These are phyloP conservation scores for Galeopsis tetrahit DNA, from an alignment of 257 asterid species.

Conservation along the genomic window DNA sequence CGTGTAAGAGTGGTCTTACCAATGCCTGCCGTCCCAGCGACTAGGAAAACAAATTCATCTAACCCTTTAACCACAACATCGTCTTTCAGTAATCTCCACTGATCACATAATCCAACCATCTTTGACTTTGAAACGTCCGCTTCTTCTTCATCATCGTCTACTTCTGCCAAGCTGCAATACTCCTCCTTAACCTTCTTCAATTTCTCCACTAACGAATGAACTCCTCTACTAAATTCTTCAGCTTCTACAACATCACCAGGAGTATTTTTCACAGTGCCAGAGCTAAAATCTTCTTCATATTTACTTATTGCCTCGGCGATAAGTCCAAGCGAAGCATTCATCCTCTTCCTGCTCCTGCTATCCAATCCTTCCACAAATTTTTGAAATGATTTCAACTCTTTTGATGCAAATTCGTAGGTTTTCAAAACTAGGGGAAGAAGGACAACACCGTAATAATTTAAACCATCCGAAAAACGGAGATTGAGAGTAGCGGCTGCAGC, in stretches of 20 bases:
- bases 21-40: not conserved
- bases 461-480: not conserved
- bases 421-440: not conserved
- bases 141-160: not conserved
- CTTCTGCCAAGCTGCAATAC: not conserved
- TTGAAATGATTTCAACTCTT: not conserved
- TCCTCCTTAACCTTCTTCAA: not conserved
- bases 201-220: not conserved
- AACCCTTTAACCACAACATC: not conserved
- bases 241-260: too few relatives aligned
- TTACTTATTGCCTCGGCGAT: not conserved
- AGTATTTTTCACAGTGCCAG: not conserved
- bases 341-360: not conserved
- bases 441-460: not conserved
- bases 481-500: not conserved
- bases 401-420: not conserved
- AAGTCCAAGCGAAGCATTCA: not conserved
- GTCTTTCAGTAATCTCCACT: not conserved
- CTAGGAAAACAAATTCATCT: fast-evolving
- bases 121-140: not conserved
- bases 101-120: conserved; percentile 20
- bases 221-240: not conserved
- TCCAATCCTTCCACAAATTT: not conserved
- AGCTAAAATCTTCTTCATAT: not conserved
- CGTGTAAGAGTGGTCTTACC: conserved; percentile 4